These are phyloP conservation scores for Fusarium dlaminii DNA, from an alignment of 2,329 filamentous ascomycete species.

Conservation along the genomic window DNA sequence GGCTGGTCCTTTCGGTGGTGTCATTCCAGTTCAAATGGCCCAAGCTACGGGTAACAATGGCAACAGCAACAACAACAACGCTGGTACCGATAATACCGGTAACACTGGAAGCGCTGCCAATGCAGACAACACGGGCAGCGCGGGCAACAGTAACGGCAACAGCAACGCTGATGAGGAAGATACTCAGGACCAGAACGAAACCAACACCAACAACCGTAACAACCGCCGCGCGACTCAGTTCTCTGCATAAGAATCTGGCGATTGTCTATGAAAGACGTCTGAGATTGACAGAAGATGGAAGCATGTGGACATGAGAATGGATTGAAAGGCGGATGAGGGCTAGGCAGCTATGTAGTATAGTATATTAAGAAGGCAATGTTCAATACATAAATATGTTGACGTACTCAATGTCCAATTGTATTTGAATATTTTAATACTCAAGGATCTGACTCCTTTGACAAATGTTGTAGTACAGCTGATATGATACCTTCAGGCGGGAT, in stretches of 20 bases:
- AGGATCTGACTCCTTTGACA: accelerated
- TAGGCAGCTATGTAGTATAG: accelerated
- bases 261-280: too few species aligned
- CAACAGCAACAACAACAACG: not conserved
- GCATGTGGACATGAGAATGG: not conserved
- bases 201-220: not conserved
- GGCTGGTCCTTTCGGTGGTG: constrained; percentile 12
- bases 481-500: not conserved
- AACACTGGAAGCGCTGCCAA: not conserved
- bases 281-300: too few species aligned
- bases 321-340: not conserved
- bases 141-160: not conserved
- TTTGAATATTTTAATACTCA: accelerated
- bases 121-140: not conserved
- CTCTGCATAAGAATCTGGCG: not conserved
- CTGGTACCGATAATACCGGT: not conserved
- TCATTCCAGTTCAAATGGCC: constrained; percentile 5
- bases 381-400: not conserved
- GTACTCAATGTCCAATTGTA: accelerated
- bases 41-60: not conserved
- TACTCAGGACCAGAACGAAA: not conserved
- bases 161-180: not conserved
- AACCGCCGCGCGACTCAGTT: not conserved
- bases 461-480: not conserved
- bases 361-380: not conserved